These are phyloP conservation scores for Myotisia sp. DNA, from an alignment of 2,329 filamentous ascomycete species.

Conservation along the genomic window DNA sequence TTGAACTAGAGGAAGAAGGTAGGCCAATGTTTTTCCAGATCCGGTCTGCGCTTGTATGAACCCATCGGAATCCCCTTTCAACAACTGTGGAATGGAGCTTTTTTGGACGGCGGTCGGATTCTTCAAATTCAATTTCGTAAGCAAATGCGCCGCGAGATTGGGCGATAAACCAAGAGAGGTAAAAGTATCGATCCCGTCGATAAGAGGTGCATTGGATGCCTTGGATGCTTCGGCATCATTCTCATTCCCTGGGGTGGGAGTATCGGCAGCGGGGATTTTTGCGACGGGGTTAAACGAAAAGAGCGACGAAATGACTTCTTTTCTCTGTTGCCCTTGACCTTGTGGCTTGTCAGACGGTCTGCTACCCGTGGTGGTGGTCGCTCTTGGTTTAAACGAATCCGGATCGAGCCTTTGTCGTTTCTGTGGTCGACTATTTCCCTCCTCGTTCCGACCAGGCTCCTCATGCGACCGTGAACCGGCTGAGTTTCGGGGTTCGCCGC, in stretches of 20 bases:
- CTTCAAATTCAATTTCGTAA: constrained; percentile 74
- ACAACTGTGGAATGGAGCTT: constrained; percentile 65
- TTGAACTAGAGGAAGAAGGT: constrained; percentile 82
- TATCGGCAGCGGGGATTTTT: constrained; percentile 32
- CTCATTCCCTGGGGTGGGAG: constrained; percentile 27
- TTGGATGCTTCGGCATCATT: constrained; percentile 40
- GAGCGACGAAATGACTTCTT: constrained; percentile 71
- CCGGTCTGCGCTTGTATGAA: constrained; percentile 96
- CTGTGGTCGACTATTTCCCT: constrained; percentile 17
- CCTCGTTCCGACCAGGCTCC: constrained; percentile 15
- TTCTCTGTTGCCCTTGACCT: constrained; percentile 13
- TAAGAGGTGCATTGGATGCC: constrained; percentile 81
- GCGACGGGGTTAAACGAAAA: constrained; percentile 79
- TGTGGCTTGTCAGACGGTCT: constrained; percentile 9
- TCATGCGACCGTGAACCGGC: constrained; percentile 20
- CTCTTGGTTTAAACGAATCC: constrained; percentile 24
- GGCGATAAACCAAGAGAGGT: constrained; percentile 70
- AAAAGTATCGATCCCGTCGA: constrained; percentile 72
- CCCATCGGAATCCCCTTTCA: constrained; percentile 71
- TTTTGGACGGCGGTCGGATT: constrained; percentile 91
- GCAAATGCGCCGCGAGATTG: constrained; percentile 64
- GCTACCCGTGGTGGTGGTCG: constrained; percentile 9
- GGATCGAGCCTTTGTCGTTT: constrained; percentile 29
- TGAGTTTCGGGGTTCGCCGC: neutral
- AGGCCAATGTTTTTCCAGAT: constrained; percentile 94